These are phyloP conservation scores for Handroanthus guayacan DNA, from an alignment of 257 asterid species.

Conservation along the genomic window DNA sequence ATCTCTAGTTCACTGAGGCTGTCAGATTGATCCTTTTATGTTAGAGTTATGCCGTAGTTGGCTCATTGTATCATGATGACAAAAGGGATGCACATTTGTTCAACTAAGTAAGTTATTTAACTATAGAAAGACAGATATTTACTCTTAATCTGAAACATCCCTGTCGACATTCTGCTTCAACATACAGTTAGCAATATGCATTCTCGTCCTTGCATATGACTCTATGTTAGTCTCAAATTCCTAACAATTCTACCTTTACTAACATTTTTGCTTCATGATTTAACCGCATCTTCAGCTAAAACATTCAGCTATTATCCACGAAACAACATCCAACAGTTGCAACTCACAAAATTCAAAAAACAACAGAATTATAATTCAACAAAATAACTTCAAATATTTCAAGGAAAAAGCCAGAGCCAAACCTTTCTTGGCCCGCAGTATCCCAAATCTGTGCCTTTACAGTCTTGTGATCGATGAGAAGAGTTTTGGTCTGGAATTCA, in stretches of 20 bases:
- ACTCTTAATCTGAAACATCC: background rate
- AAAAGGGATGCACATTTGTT: background rate
- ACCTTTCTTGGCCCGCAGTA: constrained; percentile 87
- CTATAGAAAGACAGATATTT: background rate
- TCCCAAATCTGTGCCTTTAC: constrained; percentile 87
- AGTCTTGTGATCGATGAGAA: constrained; percentile 61
- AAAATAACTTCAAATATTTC: background rate
- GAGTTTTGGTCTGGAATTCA: constrained; percentile 81
- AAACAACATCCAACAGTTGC: background rate
- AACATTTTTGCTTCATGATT: background rate
- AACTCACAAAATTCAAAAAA: background rate
- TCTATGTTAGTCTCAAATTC: background rate
- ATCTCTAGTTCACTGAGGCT: background rate
- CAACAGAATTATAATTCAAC: background rate
- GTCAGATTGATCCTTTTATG: background rate
- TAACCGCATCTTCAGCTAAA: background rate
- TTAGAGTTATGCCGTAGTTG: background rate
- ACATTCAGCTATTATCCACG: background rate
- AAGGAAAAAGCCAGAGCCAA: background rate
- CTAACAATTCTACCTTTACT: background rate
- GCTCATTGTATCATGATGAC: background rate
- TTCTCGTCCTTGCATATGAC: background rate
- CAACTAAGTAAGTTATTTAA: background rate
- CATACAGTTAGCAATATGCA: background rate
- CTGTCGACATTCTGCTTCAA: background rate